phyloP scores from a whole-genome alignment of 2,329 filamentous ascomycete genomes.

The Myriosclerotinia scirpicola region DNA sequence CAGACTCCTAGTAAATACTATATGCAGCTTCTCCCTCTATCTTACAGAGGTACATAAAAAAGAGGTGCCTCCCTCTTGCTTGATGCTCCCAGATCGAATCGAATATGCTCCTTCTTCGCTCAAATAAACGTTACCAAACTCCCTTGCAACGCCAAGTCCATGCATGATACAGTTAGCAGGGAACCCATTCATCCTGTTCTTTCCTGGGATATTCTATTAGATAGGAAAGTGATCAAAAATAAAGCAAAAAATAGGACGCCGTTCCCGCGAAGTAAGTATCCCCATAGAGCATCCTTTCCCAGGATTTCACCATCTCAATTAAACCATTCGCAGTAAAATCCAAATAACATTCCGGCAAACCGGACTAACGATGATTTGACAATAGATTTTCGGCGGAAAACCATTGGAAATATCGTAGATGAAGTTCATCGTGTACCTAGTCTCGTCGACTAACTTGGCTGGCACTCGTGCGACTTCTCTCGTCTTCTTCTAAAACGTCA shows the following conservation, averaged over 20 bases:
- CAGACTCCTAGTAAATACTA: neutral
- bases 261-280: constrained; percentile 5
- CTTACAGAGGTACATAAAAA: constrained; percentile 21
- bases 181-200: constrained; percentile 6
- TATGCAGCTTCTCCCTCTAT: constrained; percentile 19
- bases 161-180: constrained; percentile 15
- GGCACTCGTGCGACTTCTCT: constrained; percentile 70
- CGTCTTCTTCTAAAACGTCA: constrained; percentile 85
- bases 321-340: neutral
- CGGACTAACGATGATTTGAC: neutral
- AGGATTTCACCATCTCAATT: constrained; percentile 3
- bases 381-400: neutral
- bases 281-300: neutral
- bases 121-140: constrained; percentile 12
- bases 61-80: constrained; percentile 10
- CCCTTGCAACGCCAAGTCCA: constrained; percentile 13
- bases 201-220: constrained; percentile 21
- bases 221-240: constrained; percentile 12
- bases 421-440: constrained; percentile 22
- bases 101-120: constrained; percentile 21
- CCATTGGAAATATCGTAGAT: neutral
- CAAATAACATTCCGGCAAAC: neutral
- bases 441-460: constrained; percentile 37
- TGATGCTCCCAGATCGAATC: neutral
- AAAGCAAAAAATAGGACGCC: constrained; percentile 11